Conservation (phyloP, 192 early-diverging fungal species). For the Linnemannia zychae region DNA sequence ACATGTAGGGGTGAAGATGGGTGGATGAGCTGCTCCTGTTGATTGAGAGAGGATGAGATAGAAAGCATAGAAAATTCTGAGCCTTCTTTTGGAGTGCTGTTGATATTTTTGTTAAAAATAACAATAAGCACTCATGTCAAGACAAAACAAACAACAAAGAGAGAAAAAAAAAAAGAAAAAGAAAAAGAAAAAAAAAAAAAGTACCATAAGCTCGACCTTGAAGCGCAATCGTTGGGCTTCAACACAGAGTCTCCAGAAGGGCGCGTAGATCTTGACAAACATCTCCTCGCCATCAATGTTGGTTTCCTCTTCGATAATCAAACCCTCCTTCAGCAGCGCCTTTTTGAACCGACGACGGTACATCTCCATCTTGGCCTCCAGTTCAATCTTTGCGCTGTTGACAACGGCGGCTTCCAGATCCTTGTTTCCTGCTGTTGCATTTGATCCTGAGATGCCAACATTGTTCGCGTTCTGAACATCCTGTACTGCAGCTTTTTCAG, state of each 20-base stretch:
- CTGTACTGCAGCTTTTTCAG: slow-evolving; percentile 15
- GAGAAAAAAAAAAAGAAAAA: background rate
- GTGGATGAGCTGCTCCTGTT: background rate
- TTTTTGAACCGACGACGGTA: slow-evolving; percentile 54
- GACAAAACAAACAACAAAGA: background rate
- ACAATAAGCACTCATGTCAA: background rate
- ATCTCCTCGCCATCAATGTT: slow-evolving; percentile 52
- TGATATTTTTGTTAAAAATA: background rate
- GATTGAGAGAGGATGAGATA: background rate
- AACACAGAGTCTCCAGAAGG: slow-evolving; percentile 58
- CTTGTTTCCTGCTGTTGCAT: slow-evolving; percentile 18
- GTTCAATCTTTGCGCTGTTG: slow-evolving; percentile 24
- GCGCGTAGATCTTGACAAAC: slow-evolving; percentile 58
- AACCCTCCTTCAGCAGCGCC: slow-evolving; percentile 46
- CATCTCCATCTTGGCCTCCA: slow-evolving; percentile 22
- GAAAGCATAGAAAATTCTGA: slow-evolving; percentile 2
- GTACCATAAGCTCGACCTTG: slow-evolving; percentile 55
- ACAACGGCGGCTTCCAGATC: slow-evolving; percentile 21
- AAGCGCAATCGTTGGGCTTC: slow-evolving; percentile 53
- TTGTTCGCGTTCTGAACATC: background rate
- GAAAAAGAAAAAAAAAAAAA: background rate
- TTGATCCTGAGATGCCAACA: slow-evolving; percentile 2
- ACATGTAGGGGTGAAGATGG: background rate
- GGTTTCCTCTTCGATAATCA: slow-evolving; percentile 58
- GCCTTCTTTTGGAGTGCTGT: background rate